Conservation (phyloP, 495 filamentous ascomycete genomes). For the Xylaria longipes region DNA sequence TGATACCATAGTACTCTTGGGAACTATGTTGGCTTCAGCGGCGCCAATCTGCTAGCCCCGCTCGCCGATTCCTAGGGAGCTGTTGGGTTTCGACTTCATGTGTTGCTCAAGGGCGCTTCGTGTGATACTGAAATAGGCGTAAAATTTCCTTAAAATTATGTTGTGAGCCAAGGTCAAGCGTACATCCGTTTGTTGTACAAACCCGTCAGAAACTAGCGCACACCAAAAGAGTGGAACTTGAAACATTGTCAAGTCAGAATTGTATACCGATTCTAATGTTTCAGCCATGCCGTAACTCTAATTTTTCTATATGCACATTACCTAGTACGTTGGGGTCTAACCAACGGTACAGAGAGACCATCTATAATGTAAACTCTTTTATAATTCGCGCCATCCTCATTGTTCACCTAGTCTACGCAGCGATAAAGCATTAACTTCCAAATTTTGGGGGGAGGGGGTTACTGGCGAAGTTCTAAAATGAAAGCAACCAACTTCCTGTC, state of each 20-base stretch:
- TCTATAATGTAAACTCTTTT: neutral
- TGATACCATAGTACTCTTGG: neutral
- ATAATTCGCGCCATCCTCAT: neutral
- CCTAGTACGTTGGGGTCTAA: neutral
- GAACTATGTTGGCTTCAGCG: neutral
- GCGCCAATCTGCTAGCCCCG: neutral
- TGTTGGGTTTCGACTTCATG: neutral
- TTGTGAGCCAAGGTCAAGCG: neutral
- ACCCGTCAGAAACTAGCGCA: neutral
- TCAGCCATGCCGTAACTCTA: slow-evolving; percentile 13
- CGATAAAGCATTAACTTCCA: neutral
- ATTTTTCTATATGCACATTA: neutral
- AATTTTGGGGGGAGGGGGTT: neutral
- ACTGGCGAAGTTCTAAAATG: neutral
- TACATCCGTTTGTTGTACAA: neutral
- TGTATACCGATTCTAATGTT: neutral
- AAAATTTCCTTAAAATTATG: neutral
- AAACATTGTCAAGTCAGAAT: neutral
- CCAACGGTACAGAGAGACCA: neutral
- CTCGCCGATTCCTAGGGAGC: neutral
- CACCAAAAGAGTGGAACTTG: neutral
- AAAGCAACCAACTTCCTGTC: too few relatives aligned
- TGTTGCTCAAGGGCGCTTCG: neutral
- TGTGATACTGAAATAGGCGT: neutral
- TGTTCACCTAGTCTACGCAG: neutral